Conservation (phyloP, 495 filamentous ascomycete species). For the Glarea lozoyensis region DNA sequence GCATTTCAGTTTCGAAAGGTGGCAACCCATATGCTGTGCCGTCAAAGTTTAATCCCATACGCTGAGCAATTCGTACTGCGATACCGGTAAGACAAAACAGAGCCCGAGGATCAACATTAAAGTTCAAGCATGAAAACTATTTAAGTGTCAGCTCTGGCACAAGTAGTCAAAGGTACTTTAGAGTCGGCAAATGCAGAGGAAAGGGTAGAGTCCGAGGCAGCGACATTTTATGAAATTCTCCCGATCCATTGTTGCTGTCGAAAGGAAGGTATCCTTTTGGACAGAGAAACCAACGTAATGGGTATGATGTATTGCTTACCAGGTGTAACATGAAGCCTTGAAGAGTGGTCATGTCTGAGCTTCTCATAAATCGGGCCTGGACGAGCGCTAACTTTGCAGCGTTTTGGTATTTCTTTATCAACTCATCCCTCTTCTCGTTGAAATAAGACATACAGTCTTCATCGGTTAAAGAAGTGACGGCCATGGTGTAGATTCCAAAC, state of each 20-base stretch:
- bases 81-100: constrained; percentile 34
- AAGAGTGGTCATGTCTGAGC: constrained; percentile 43
- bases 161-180: too few species aligned
- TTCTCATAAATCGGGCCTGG: constrained; percentile 37
- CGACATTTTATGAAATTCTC: not conserved
- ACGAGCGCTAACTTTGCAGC: constrained; percentile 36
- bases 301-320: constrained; percentile 30
- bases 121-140: not conserved
- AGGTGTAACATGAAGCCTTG: constrained; percentile 51
- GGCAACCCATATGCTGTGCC: constrained; percentile 39
- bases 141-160: too few species aligned
- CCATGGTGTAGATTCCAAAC: constrained; percentile 40
- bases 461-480: constrained; percentile 29
- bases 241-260: too few species aligned
- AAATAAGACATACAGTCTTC: constrained; percentile 33
- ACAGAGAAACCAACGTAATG: not conserved
- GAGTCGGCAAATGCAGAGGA: constrained; percentile 11
- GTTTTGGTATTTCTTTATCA: constrained; percentile 33
- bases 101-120: constrained; percentile 28
- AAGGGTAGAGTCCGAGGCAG: constrained; percentile 14
- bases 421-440: constrained; percentile 28
- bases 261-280: too few species aligned
- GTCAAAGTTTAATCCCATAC: constrained; percentile 39
- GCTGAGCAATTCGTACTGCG: constrained; percentile 35
- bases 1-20: constrained; percentile 52